Conservation (phyloP, 2,329 filamentous ascomycete genomes). For the Nannizziopsis arthrosporioides region DNA sequence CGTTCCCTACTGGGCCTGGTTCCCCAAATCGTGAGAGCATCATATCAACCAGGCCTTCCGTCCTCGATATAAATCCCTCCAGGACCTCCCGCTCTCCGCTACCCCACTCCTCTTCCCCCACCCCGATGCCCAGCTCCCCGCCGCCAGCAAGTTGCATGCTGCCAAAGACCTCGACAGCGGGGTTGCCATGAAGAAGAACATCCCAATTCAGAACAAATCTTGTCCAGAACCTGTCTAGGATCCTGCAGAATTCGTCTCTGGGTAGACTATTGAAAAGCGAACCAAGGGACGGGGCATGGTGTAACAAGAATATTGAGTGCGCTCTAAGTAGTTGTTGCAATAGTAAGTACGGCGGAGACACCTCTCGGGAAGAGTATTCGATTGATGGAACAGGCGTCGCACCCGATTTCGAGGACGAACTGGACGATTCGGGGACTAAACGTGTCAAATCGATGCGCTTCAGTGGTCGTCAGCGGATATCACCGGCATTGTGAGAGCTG, state of each 20-base stretch:
- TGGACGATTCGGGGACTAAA: conserved; percentile 45
- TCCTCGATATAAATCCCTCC: conserved; percentile 69
- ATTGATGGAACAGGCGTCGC: conserved; percentile 37
- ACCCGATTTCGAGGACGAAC: conserved; percentile 25
- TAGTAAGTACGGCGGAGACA: conserved; percentile 69
- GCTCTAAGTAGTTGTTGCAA: conserved; percentile 71
- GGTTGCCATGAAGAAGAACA: conserved; percentile 80
- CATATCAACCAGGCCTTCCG: conserved; percentile 76
- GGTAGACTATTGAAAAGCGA: conserved; percentile 55
- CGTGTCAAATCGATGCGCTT: conserved; percentile 74
- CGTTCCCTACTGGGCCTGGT: conserved; percentile 24
- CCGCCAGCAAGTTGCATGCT: conserved; percentile 81
- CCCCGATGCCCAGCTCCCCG: conserved; percentile 83
- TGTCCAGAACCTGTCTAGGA: conserved; percentile 74
- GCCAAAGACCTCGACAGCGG: conserved; percentile 63
- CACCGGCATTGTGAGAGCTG: conserved; percentile 11
- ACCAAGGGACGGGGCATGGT: conserved; percentile 66
- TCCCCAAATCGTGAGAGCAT: conserved; percentile 78
- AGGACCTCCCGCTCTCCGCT: conserved; percentile 88
- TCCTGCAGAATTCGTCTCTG: conserved; percentile 56
- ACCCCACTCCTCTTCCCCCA: conserved; percentile 89
- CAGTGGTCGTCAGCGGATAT: conserved; percentile 9
- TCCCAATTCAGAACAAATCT: conserved; percentile 61
- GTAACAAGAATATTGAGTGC: conserved; percentile 72
- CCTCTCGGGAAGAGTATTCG: conserved; percentile 82